Evolutionary conservation across 352 stramenopile genomes (phyloP).

Genomic region (Globisporangium spinosum): DNA sequence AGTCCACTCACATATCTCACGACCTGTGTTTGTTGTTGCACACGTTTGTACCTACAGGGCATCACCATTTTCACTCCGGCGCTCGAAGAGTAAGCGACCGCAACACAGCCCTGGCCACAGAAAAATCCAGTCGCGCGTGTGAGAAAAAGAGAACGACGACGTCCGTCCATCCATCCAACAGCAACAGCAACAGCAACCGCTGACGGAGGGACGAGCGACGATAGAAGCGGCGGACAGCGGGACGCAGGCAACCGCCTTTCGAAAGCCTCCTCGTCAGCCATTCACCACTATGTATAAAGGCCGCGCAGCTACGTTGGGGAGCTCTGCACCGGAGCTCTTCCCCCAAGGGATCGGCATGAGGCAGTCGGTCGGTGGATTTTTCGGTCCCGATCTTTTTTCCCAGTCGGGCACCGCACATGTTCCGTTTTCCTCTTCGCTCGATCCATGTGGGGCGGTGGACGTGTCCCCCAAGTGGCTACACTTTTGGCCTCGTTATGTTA

Average conservation of each 20-base stretch:
- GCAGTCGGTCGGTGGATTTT: constrained; percentile 9
- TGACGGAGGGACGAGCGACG: not conserved
- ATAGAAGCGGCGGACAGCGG: constrained; percentile 2
- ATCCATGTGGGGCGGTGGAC: constrained; percentile 4
- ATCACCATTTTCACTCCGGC: constrained; percentile 22
- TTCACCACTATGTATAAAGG: not conserved
- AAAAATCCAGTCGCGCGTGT: constrained; percentile 9
- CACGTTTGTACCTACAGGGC: constrained; percentile 9
- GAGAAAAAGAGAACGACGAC: not conserved
- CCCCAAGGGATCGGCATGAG: constrained; percentile 3
- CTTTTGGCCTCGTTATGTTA: constrained; percentile 1
- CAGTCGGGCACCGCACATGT: constrained; percentile 1
- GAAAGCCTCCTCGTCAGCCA: constrained; percentile 1
- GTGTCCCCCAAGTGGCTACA: constrained; percentile 11
- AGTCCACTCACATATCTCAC: not conserved
- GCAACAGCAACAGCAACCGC: not conserved
- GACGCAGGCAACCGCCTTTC: not conserved
- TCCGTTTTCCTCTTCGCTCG: constrained; percentile 3
- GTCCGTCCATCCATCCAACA: not conserved
- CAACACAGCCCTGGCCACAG: not conserved
- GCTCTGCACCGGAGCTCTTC: not conserved
- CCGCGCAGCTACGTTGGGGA: not conserved
- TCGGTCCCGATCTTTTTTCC: constrained; percentile 12
- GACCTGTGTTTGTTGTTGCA: not conserved
- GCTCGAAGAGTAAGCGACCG: constrained; percentile 12